Conservation (phyloP, 495 filamentous ascomycete species). For the Penicillium longicatenatum region DNA sequence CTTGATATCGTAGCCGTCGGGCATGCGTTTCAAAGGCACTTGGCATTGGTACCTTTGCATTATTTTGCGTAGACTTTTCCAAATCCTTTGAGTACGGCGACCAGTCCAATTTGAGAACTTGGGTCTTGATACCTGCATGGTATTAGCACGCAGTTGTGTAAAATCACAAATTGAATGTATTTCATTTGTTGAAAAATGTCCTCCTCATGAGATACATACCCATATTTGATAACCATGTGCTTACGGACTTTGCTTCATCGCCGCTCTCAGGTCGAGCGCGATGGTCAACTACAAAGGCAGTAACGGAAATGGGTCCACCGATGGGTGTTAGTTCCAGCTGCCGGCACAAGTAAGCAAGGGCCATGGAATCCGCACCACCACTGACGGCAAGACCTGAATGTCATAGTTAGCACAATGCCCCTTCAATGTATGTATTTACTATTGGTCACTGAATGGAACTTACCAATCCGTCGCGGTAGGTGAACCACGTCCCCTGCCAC, state of each 20-base stretch:
- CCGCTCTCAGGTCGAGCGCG: slow-evolving; percentile 65
- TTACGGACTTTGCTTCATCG: slow-evolving; percentile 66
- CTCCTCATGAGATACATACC: slow-evolving; percentile 24
- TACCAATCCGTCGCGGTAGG: slow-evolving; percentile 17
- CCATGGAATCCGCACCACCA: slow-evolving; percentile 96
- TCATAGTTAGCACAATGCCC: slow-evolving; percentile 7
- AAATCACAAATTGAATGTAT: not conserved
- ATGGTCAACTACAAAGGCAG: slow-evolving; percentile 80
- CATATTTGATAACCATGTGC: slow-evolving; percentile 48
- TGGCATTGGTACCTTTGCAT: slow-evolving; percentile 47
- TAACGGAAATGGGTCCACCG: slow-evolving; percentile 43
- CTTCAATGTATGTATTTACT: not conserved
- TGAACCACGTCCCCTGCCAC: not conserved
- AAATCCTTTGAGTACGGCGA: slow-evolving; percentile 16
- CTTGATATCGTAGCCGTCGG: slow-evolving; percentile 70
- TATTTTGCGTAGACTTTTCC: slow-evolving; percentile 13
- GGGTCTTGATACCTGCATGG: slow-evolving; percentile 48
- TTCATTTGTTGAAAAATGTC: not conserved
- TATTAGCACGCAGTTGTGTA: slow-evolving; percentile 8
- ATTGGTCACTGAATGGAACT: slow-evolving; percentile 5
- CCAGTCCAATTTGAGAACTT: slow-evolving; percentile 57
- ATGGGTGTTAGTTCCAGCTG: slow-evolving; percentile 35
- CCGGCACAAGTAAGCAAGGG: slow-evolving; percentile 73
- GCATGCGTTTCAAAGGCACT: slow-evolving; percentile 78
- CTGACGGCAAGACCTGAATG: slow-evolving; percentile 77